phyloP scores from a whole-genome alignment of 2,329 filamentous ascomycete species.

The Claviceps cyperi region DNA sequence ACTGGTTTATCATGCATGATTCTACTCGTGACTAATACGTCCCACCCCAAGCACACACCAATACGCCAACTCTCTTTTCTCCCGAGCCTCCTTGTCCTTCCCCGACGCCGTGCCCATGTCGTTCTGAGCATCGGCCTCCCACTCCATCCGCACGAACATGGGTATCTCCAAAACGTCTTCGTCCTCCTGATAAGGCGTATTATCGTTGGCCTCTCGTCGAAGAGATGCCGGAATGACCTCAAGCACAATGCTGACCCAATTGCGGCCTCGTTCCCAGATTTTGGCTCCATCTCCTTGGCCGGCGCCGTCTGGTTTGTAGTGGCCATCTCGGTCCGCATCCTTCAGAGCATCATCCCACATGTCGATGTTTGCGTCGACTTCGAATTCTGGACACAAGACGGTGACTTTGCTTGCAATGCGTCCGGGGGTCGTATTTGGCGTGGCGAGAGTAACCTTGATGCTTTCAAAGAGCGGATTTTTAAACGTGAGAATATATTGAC shows the following conservation, averaged over 20 bases:
- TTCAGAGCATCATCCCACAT: conserved; percentile 78
- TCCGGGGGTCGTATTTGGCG: conserved; percentile 65
- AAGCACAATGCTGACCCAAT: conserved; percentile 88
- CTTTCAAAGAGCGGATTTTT: conserved; percentile 90
- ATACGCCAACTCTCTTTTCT: conserved; percentile 81
- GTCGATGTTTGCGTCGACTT: conserved; percentile 82
- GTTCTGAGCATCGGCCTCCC: conserved; percentile 58
- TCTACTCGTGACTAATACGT: conserved; percentile 45
- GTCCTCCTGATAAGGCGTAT: conserved; percentile 36
- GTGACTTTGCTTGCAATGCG: conserved; percentile 69
- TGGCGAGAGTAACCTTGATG: conserved; percentile 76
- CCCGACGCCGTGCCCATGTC: conserved; percentile 42
- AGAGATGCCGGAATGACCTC: conserved; percentile 64
- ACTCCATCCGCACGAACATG: conserved; percentile 84
- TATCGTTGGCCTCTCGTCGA: conserved; percentile 26
- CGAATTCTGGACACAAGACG: conserved; percentile 85
- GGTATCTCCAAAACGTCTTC: conserved; percentile 72
- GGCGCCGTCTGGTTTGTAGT: conserved; percentile 24
- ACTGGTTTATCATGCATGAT: conserved; percentile 3
- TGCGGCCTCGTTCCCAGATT: conserved; percentile 86
- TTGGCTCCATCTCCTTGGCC: conserved; percentile 70
- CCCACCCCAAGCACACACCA: conserved; percentile 91
- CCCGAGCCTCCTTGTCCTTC: conserved; percentile 47
- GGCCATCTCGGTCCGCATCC: conserved; percentile 27
- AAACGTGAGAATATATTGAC: conserved; percentile 78